These are phyloP conservation scores for Salvia miltiorrhiza DNA, from an alignment of 257 asterid species.

Conservation along the genomic window DNA sequence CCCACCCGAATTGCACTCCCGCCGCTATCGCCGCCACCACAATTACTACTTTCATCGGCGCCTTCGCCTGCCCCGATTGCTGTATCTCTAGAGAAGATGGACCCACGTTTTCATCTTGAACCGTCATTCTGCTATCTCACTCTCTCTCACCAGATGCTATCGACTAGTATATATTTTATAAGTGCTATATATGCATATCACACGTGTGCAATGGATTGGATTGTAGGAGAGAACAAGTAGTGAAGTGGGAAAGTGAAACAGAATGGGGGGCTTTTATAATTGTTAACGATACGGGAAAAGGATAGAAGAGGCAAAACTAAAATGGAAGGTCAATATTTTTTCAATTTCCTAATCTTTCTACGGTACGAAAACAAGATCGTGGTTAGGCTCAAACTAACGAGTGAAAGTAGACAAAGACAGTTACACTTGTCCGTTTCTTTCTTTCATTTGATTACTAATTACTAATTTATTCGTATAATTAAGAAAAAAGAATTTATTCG, in stretches of 20 bases:
- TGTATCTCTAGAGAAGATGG: constrained; percentile 27
- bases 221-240: not conserved
- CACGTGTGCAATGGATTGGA: constrained; percentile 28
- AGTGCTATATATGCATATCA: not conserved
- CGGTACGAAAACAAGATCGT: constrained; percentile 7
- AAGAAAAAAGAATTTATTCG: too few relatives aligned
- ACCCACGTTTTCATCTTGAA: constrained; percentile 7
- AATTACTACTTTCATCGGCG: constrained; percentile 39
- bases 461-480: too few relatives aligned
- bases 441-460: too few relatives aligned
- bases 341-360: constrained; percentile 18
- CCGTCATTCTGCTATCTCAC: constrained; percentile 16
- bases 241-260: not conserved
- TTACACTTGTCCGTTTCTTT: not conserved
- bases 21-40: constrained; percentile 85
- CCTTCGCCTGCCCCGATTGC: constrained; percentile 20
- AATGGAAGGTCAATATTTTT: constrained; percentile 2
- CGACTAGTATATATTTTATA: too few relatives aligned
- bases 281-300: too few relatives aligned
- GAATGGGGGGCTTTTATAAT: constrained; percentile 45
- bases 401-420: constrained; percentile 11
- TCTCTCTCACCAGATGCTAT: not conserved
- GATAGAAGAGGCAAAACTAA: not conserved
- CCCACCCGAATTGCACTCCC: constrained; percentile 97
- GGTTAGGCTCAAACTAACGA: constrained; percentile 21